Evolutionary conservation across 2,329 filamentous ascomycete genomes (phyloP).

Genomic region (Lasiodiplodia sp.): DNA sequence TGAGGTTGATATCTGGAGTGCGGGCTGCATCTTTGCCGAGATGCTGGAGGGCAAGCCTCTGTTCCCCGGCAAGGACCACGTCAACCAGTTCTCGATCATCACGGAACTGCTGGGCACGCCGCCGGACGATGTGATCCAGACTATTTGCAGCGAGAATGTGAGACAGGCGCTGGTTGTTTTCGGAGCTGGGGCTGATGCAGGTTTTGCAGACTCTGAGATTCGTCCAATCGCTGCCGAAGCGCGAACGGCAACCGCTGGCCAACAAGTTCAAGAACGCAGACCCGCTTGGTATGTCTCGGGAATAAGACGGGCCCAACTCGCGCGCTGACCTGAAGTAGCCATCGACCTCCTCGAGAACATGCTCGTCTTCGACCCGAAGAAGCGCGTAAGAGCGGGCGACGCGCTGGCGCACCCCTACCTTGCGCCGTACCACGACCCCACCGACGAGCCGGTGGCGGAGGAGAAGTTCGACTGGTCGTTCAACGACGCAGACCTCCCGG

Average conservation of each 20-base stretch:
- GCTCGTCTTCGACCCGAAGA: conserved; percentile 98
- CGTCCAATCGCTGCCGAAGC: conserved; percentile 94
- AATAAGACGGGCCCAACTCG: not conserved
- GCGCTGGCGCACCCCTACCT: conserved; percentile 93
- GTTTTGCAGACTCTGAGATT: conserved; percentile 82
- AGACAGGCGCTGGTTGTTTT: conserved; percentile 44
- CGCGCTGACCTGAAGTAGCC: conserved; percentile 58
- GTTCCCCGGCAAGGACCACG: conserved; percentile 98
- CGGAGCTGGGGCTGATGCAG: conserved; percentile 35
- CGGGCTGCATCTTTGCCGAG: conserved; percentile 98
- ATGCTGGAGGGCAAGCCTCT: conserved; percentile 99
- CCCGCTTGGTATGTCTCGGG: conserved; percentile 69
- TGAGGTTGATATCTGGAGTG: conserved; percentile 99
- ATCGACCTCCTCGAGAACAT: conserved; percentile 94
- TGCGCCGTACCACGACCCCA: conserved; percentile 94
- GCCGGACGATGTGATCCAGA: conserved; percentile 97
- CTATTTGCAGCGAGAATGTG: conserved; percentile 97
- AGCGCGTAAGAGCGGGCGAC: conserved; percentile 85
- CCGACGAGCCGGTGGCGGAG: conserved; percentile 91
- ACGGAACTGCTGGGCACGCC: conserved; percentile 96
- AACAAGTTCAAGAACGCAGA: conserved; percentile 97
- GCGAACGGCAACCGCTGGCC: conserved; percentile 83
- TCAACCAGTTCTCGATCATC: conserved; percentile 99
- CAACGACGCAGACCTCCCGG: conserved; percentile 95
- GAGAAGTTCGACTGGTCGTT: conserved; percentile 99